Evolutionary conservation across 2,329 filamentous ascomycete genomes (phyloP).

Genomic region (Botrytis galanthina): DNA sequence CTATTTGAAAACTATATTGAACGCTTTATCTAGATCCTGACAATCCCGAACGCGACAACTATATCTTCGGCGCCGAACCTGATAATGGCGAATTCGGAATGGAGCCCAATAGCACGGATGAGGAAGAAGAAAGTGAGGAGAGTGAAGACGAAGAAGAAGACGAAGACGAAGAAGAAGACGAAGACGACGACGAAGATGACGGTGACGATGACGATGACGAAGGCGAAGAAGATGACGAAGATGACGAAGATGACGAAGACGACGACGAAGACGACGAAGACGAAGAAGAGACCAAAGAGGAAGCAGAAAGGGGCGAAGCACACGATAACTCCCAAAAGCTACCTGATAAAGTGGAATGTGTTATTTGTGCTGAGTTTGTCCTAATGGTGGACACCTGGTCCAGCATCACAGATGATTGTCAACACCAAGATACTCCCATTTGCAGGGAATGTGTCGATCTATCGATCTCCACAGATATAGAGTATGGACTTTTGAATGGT

Average conservation of each 20-base stretch:
- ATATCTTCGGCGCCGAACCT: background rate
- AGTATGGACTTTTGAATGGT: background rate
- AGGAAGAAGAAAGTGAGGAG: background rate
- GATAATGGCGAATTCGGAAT: background rate
- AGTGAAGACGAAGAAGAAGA: background rate
- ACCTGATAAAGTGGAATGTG: background rate
- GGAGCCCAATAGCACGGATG: background rate
- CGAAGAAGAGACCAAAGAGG: background rate
- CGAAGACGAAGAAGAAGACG: background rate
- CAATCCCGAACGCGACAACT: background rate
- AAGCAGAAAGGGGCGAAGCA: background rate
- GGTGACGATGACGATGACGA: background rate
- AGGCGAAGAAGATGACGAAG: background rate
- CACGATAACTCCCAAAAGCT: background rate
- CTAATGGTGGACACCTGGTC: too few relatives aligned
- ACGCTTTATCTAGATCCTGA: background rate
- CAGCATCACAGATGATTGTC: background rate
- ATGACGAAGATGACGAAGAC: background rate
- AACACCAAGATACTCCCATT: background rate
- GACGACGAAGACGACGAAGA: background rate
- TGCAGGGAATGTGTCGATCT: slow-evolving; percentile 11
- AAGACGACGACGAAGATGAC: background rate
- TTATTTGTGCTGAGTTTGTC: background rate
- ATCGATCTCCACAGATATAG: background rate
- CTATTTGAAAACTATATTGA: background rate